Conservation (phyloP, 2,329 filamentous ascomycete genomes). For the Fusarium buharicum region DNA sequence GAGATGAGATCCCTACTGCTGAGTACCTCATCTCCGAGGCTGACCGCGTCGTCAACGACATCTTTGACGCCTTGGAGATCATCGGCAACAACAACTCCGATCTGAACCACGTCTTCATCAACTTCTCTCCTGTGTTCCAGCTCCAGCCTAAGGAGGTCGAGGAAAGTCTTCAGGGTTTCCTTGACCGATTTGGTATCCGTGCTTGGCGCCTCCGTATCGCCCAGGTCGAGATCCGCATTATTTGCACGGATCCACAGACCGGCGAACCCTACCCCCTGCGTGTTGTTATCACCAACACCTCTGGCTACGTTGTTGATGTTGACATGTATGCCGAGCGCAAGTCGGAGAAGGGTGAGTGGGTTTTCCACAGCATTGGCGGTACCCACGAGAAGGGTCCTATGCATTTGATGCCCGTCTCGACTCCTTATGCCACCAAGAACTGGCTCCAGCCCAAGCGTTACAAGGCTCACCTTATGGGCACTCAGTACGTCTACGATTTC, state of each 20-base stretch:
- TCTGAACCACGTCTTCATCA: slow-evolving; percentile 99
- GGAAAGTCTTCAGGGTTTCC: slow-evolving; percentile 90
- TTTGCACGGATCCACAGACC: slow-evolving; percentile 90
- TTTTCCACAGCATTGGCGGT: slow-evolving; percentile 97
- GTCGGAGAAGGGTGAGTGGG: slow-evolving; percentile 97
- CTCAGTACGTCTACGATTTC: slow-evolving; percentile 99
- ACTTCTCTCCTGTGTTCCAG: slow-evolving; percentile 97
- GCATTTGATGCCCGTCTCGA: slow-evolving; percentile 90
- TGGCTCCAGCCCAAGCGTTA: slow-evolving; percentile 98
- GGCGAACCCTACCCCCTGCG: slow-evolving; percentile 90
- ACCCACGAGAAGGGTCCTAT: slow-evolving; percentile 95
- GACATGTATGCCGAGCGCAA: slow-evolving; percentile 98
- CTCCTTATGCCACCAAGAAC: slow-evolving; percentile 97
- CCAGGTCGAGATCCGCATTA: slow-evolving; percentile 96
- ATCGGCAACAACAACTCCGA: slow-evolving; percentile 99
- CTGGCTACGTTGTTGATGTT: slow-evolving; percentile 95
- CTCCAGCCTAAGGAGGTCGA: slow-evolving; percentile 90
- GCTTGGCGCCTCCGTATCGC: slow-evolving; percentile 97
- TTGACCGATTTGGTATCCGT: slow-evolving; percentile 94
- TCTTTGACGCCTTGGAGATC: slow-evolving; percentile 96
- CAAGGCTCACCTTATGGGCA: slow-evolving; percentile 99
- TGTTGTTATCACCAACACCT: slow-evolving; percentile 97
- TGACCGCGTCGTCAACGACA: slow-evolving; percentile 96
- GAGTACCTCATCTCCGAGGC: slow-evolving; percentile 98
- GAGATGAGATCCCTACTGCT: slow-evolving; percentile 97